Evolutionary conservation across 2,329 filamentous ascomycete genomes (phyloP), one percentile per base, ranked within the genome.

Genomic region (Juglanconis juglandina): DNA sequence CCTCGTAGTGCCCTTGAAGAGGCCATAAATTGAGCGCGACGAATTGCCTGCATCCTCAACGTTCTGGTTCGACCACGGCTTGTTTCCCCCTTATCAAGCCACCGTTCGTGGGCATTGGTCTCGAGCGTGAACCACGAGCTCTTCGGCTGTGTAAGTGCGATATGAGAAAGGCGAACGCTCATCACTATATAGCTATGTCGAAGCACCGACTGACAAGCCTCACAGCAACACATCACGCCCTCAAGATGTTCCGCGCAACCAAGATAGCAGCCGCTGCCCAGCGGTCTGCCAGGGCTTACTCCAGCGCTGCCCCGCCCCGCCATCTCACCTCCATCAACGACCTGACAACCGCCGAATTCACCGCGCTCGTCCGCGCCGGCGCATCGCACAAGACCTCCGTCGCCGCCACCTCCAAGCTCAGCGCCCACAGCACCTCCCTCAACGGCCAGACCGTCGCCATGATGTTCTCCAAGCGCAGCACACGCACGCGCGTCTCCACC

Each of bases 391-490:
- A 98, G 75, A 76, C 84, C 58, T 80, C 86, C 59, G 86, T 94
- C 78, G 96, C 96, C 74, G 84, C 86, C 24, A 85, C 86, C 50
- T 79, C 82, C 57, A 76, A 84, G 52, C 85, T 89, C 3, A 73
- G 78, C 54, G 77, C 80, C 48, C 77, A 96, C 58, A 77, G 82
- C 57, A 81, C 82, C 46, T 79, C 84, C 10, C 77, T 99, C 64
- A 76, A 83, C 1, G 90, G 91, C 56, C 87, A 91, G 75, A 93
- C 92, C 0, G 85, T 99, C 37, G 94, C 95, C 66, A 89, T 99
- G 87, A 91, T 96, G 82, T 99, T 99, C 81, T 96, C 84, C 82
- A 99, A 99, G 79, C 87, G 93, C 67, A 96, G 90, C 69, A 99
- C 95, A 11, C 86, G 95, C 62, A 99, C 95, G 11, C 87, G 95